Base-by-base conservation (phyloP, 441 rosid genomes). In the Oxalis stricta region DNA sequence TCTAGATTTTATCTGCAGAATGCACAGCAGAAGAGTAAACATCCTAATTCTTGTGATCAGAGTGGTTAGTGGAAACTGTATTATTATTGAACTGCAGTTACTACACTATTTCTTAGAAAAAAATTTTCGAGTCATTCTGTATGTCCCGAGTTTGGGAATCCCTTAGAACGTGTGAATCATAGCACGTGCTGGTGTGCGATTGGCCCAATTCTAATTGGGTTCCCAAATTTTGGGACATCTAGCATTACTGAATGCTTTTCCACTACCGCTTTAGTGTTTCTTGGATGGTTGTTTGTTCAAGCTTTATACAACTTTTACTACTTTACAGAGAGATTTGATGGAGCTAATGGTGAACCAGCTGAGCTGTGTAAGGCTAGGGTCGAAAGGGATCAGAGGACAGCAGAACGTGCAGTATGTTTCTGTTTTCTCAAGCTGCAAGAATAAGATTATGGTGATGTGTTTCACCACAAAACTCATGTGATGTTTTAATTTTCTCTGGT, bases 301-400 rank as follows among this genome's bases (percentile, higher is more conserved):
- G 40, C 57, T 55, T 59, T 37, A 13, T 44, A 53, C 53, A 75
- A 52, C 31, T n/a, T n/a, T 63, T 33, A 69, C 48, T 45, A 29
- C 41, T 46, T 65, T 42, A 56, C 53, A 7, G 71, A 63, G 53
- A 40, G 53, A 41, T 38, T 39, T 45, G 61, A 60, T 56, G 70
- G 65, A 22, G 70, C 53, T 36, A 66, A 66, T 45, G 71, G 54
- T 30, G 98, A 80, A 54, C 71, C 80, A 36, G 60, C 63, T 58
- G 73, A 78, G 60, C 77, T 77, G 68, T 26, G 66, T 36, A 80
- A 77, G 73, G 85, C 85, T 50, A 69, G 57, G 39, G 50, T 66
- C 53, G 98, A 85, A 68, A 81, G 78, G 65, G 76, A 83, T 61
- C 87, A 83, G 48, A 60, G 82, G 45, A 81, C 89, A 39, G 69